Evolutionary conservation across 306 rosid species (phyloP), one percentile per base, ranked within the genome.

Genomic region (Myrica gale): DNA sequence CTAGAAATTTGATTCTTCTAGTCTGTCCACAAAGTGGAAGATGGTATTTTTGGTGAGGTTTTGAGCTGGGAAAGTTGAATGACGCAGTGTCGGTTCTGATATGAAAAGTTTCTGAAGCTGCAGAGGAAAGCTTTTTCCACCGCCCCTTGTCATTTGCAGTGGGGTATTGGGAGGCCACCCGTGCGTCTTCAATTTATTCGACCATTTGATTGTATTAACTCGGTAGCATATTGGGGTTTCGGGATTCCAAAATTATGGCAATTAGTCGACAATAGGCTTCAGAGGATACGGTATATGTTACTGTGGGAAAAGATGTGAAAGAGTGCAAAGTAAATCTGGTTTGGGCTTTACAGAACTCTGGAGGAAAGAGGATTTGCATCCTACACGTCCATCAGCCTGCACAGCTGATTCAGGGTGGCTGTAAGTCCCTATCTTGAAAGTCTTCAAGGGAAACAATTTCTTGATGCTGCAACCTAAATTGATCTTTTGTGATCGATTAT

Each of bases 271-370:
- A 83, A 80, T 92, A 83, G 79, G 78, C 76, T 74, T 79, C 74
- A n/a, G 83, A 85, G 74, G 91, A 89, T 61, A 79, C 78, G 53
- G 50, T 95, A 50, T 82, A 78, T 66, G 99, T 92, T 69, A 92
- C 97, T 23, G 91, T 92, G n/a, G 88, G 90, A 46, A 83, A 86
- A 75, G 81, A 87, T 45, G 80, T 89, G 74, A 95, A 89, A 75
- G 88, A 87, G 32, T 78, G 93, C 87, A 85, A 76, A 70, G 67
- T 73, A 48, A 85, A 71, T 79, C 79, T 95, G 75, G 32, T 79
- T 21, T 92, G 96, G 96, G 97, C 92, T 1, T 62, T 92, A 41
- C 94, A 87, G 26, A 89, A 91, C 61, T 92, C 96, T 12, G 86
- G 96, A 54, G 96, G 93, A 71, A 90, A 81, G 84, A 89, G 70